phyloP scores from a whole-genome alignment of 495 filamentous ascomycete species.

The Chaetomium fimeti region DNA sequence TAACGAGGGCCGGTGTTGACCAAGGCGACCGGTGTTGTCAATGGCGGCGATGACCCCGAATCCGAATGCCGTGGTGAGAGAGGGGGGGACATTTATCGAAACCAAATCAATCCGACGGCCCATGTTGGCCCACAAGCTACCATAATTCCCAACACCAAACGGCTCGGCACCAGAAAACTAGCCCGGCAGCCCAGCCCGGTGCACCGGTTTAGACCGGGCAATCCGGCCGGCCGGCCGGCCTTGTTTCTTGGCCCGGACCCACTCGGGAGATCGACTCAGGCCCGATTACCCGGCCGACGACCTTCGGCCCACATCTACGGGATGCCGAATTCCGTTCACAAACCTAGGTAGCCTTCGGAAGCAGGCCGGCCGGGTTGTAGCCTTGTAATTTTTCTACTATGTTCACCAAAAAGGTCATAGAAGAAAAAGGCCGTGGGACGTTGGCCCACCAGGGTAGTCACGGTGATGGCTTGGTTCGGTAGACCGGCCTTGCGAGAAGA shows the following conservation, averaged over 20 bases:
- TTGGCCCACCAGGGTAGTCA: too few species aligned
- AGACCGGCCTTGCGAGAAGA: too few species aligned
- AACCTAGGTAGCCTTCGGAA: not conserved
- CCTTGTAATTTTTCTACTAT: too few species aligned
- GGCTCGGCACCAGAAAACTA: not conserved
- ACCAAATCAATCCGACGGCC: not conserved
- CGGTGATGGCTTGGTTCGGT: too few species aligned
- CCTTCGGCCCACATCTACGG: not conserved
- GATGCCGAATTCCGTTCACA: not conserved
- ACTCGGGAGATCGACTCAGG: not conserved
- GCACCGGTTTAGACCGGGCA: not conserved
- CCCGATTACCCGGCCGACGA: not conserved
- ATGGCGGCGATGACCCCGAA: too few species aligned
- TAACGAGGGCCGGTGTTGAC: too few species aligned
- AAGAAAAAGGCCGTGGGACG: too few species aligned
- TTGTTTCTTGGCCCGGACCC: not conserved
- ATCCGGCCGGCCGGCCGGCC: not conserved
- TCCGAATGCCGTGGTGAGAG: too few species aligned
- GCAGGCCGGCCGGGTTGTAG: too few species aligned
- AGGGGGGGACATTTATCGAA: too few species aligned
- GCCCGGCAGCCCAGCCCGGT: not conserved
- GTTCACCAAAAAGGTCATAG: too few species aligned
- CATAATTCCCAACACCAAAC: slow-evolving; percentile 6
- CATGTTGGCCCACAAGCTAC: not conserved
- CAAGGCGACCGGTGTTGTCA: too few species aligned